A percentile compares a stretch with the other conserved stretches of the same genome.
phyloP scores from a whole-genome alignment of 768 basidiomycete species.

The Amanita phalloides region DNA sequence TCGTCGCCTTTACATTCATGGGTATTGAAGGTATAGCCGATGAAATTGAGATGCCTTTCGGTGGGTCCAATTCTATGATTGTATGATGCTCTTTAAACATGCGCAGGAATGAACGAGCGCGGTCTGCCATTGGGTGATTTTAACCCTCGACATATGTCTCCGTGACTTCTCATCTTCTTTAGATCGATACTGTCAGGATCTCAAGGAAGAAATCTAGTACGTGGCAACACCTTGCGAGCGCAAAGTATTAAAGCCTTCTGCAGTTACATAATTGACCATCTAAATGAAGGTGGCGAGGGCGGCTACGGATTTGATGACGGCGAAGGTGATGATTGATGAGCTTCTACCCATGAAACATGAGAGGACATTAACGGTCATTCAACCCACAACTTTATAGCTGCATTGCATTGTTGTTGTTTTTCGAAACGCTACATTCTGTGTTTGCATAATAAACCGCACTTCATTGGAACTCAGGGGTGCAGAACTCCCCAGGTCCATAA shows the following conservation, averaged over 20 bases:
- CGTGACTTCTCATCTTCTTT: neutral
- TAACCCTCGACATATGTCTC: neutral
- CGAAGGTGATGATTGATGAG: constrained; percentile 62
- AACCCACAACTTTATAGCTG: neutral
- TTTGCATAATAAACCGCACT: constrained; percentile 14
- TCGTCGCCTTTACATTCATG: constrained; percentile 88
- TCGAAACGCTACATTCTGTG: neutral
- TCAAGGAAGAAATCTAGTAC: constrained; percentile 78
- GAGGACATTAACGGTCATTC: neutral
- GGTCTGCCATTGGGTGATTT: constrained; percentile 67
- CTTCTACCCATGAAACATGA: neutral
- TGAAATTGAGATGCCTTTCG: constrained; percentile 93
- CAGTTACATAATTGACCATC: constrained; percentile 59
- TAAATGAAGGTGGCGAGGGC: constrained; percentile 72
- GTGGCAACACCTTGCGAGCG: constrained; percentile 16
- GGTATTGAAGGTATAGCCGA: constrained; percentile 93
- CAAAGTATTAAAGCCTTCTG: constrained; percentile 3
- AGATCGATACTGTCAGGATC: constrained; percentile 81
- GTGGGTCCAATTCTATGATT: constrained; percentile 24
- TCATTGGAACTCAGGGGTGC: constrained; percentile 75
- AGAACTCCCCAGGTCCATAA: constrained; percentile 89
- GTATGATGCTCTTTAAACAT: constrained; percentile 4
- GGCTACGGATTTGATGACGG: constrained; percentile 67
- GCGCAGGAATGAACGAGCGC: constrained; percentile 43
- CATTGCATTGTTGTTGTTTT: neutral